Evolutionary conservation across 768 basidiomycete species (phyloP), one percentile per base, ranked within the genome.

Genomic region (Podaxis mareebaensis): DNA sequence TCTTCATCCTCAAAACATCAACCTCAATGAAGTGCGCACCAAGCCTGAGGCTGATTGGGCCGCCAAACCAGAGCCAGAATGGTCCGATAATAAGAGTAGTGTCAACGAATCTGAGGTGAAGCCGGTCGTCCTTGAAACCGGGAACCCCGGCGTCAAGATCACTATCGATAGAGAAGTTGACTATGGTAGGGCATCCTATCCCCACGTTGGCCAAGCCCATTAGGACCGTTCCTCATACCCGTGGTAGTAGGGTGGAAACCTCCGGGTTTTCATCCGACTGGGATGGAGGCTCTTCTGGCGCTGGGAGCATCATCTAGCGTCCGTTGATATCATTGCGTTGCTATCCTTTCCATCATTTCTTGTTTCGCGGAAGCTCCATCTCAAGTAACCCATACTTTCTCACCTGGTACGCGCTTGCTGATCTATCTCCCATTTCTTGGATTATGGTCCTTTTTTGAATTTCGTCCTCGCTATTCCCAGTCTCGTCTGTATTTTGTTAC

Each of bases 11-110:
- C 69, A 70, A 24, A 38, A 73, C 42, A 79, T 82, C 64, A 87
- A 85, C 11, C 80, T 85, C 54, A 83, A 86, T 67, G 78, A 83
- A 54, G 82, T 85, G 71, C 79, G 79, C 60, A 65, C 76, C 53
- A 83, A 82, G 68, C 77, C 79, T 22, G 81, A 81, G 63, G 77
- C 73, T 24, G 82, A 79, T 40, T 86, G 85, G 78, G 69, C 66
- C 64, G 69, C 64, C 60, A 72, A 65, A 53, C 77, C 79, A 28
- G 75, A 71, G 17, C 61, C 46, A 13, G 61, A 63, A 3, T 63
- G 61, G 61, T 56, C 61, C 24, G 76, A 75, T 57, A 76, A 71
- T 66, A 79, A 85, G 73, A 70, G 70, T 53, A 81, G 80, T 60
- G 81, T 81, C 24, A 73, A 67, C 22, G 68, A 69, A 58, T 56